phyloP scores from a whole-genome alignment of 2,329 filamentous ascomycete species.

The Amauroascus niger region DNA sequence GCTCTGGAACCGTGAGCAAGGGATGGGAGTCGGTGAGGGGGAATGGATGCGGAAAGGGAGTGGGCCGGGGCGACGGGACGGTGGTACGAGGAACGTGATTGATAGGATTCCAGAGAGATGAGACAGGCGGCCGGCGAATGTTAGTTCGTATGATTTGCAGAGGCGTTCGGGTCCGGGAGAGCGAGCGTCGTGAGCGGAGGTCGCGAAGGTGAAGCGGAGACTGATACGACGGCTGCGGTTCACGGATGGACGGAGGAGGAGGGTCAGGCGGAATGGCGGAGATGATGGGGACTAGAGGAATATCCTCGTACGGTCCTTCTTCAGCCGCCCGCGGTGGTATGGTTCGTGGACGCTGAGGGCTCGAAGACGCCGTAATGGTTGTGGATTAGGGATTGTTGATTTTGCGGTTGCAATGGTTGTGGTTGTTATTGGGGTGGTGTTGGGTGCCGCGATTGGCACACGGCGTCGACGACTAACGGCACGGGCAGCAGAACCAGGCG shows the following conservation, averaged over 20 bases:
- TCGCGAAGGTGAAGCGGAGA: conserved; percentile 13
- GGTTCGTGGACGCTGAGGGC: conserved; percentile 18
- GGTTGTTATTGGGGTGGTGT: conserved; percentile 1
- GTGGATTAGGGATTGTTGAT: conserved; percentile 11
- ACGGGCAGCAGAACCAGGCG: conserved; percentile 1
- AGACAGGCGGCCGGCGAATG: conserved; percentile 34
- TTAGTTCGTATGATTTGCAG: conserved; percentile 17
- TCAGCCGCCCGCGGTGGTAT: conserved; percentile 35
- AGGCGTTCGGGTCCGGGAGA: conserved; percentile 10
- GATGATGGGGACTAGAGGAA: conserved; percentile 18
- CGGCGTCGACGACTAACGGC: conserved; percentile 10
- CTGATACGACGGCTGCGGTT: conserved; percentile 17
- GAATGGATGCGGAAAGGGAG: conserved; percentile 25
- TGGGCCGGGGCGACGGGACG: conserved; percentile 34
- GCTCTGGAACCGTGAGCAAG: conserved; percentile 49
- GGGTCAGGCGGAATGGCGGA: conserved; percentile 7
- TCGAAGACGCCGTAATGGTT: conserved; percentile 25
- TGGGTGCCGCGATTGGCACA: conserved; percentile 13
- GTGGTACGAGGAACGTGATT: conserved; percentile 50
- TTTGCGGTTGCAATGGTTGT: conserved; percentile 1
- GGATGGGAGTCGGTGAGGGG: conserved; percentile 35
- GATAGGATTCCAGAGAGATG: conserved; percentile 52
- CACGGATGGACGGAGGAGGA: conserved; percentile 11
- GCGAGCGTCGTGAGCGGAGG: conserved; percentile 4
- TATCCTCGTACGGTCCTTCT: conserved; percentile 23